These are phyloP conservation scores for Coniosporium apollinis DNA, from an alignment of 495 filamentous ascomycete genomes.

Conservation along the genomic window DNA sequence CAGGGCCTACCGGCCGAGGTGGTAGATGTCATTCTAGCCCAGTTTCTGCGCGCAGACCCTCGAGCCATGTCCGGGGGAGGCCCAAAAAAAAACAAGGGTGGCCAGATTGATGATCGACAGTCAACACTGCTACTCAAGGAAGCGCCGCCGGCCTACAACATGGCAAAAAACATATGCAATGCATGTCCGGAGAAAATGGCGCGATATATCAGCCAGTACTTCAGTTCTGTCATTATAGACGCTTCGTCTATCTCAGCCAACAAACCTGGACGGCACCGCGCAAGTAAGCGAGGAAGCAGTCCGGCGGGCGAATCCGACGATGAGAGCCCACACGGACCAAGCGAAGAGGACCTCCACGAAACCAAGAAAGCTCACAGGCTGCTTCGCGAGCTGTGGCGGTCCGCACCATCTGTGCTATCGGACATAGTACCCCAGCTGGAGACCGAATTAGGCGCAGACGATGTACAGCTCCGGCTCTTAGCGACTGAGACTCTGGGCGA, in stretches of 20 bases:
- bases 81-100: constrained; percentile 40
- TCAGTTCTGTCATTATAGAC: constrained; percentile 89
- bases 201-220: constrained; percentile 84
- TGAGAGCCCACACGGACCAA: constrained; percentile 40
- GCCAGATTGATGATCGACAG: constrained; percentile 51
- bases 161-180: constrained; percentile 90
- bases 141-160: constrained; percentile 79
- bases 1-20: constrained; percentile 61
- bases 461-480: constrained; percentile 64
- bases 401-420: constrained; percentile 70
- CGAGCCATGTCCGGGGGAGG: constrained; percentile 24
- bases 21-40: constrained; percentile 85
- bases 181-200: constrained; percentile 85
- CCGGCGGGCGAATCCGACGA: constrained; percentile 58
- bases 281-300: constrained; percentile 20
- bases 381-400: constrained; percentile 86
- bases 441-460: constrained; percentile 79
- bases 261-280: constrained; percentile 20
- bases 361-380: constrained; percentile 76
- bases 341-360: constrained; percentile 72
- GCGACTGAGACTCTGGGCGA: constrained; percentile 90
- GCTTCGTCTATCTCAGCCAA: constrained; percentile 41
- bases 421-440: constrained; percentile 93
- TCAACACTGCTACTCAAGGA: constrained; percentile 68
- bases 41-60: constrained; percentile 78